Base-by-base conservation (phyloP, 345 rosid species). In the Rubroshorea leprosula region DNA sequence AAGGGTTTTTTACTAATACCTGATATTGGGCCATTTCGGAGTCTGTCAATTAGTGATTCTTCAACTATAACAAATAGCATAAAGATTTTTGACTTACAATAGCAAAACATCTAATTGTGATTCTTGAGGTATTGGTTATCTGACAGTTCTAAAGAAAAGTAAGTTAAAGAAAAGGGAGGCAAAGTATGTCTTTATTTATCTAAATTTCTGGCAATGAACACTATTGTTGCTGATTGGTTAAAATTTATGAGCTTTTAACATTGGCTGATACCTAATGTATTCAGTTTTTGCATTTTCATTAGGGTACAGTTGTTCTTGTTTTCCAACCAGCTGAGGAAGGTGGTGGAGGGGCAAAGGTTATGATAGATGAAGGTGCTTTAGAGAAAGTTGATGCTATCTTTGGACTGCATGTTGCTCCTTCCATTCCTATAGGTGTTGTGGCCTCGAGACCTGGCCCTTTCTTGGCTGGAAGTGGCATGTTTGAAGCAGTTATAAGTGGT, bases 281-380 rank as follows among this genome's bases (percentile, higher is more conserved):
- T 43, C 4, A 15, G 9, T 35, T 54, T 63, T 63, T 8, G 4
- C 54, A 52, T 41, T 18, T 49, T 49, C 14, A 49, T 51, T 69
- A 89, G 99, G 97, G 99, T 20, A 93, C 99, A 9, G 85, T 87
- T 31, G 73, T 80, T 63, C 82, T 87, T 27, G 80, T 93, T 35
- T 93, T 93, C 55, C 99, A 93, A 74, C 99, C 97, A 35, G 97
- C 88, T 44, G 97, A 93, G 77, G 99, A 93, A 82, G 96, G 91
- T 49, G 75, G 80, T 14, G 94, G 85, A 20, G 97, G 96, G 27
- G 97, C 97, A 12, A 82, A 78, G 76, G 65, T 61, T 52, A 76
- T 93, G 70, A 53, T 83, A 23, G 86, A 83, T 27, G 79, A 67
- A n/a, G 97, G 97, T 51, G 85, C 77, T 13, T 63, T 93, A 41